phyloP scores from a whole-genome alignment of 441 rosid genomes.

The Macaranga tanarius region DNA sequence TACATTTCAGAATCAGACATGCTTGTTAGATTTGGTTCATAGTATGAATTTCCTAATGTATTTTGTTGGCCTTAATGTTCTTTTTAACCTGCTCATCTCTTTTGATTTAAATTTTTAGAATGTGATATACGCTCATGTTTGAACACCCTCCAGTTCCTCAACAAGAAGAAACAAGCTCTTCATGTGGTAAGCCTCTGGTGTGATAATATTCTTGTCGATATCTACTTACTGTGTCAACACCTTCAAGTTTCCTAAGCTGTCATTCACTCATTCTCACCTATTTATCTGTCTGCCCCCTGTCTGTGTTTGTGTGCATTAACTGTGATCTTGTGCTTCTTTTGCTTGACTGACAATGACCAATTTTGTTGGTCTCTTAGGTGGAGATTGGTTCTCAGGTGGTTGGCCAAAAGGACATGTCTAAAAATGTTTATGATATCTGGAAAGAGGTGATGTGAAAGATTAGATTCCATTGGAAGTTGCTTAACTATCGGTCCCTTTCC shows the following conservation, averaged over 20 bases:
- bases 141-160: constrained; percentile 96
- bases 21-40: background rate
- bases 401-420: constrained; percentile 89
- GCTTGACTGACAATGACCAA: constrained; percentile 19
- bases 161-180: constrained; percentile 81
- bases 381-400: constrained; percentile 89
- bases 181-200: constrained; percentile 60
- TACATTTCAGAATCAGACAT: background rate
- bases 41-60: background rate
- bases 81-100: constrained; percentile 3
- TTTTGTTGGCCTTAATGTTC: constrained; percentile 5
- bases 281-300: background rate
- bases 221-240: background rate
- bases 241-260: background rate
- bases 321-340: constrained; percentile 10
- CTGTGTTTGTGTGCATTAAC: background rate
- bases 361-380: constrained; percentile 48
- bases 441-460: constrained; percentile 64
- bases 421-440: constrained; percentile 90
- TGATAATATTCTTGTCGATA: constrained; percentile 7
- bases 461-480: constrained; percentile 12
- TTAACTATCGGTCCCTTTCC: constrained; percentile 16
- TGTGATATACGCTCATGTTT: constrained; percentile 96
- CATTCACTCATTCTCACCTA: background rate
- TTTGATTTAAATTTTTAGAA: constrained; percentile 51